A percentile compares a stretch with the other conserved stretches of the same genome.
Evolutionary conservation across 2,329 filamentous ascomycete species (phyloP).

Genomic region (Scedosporium dehoogii): DNA sequence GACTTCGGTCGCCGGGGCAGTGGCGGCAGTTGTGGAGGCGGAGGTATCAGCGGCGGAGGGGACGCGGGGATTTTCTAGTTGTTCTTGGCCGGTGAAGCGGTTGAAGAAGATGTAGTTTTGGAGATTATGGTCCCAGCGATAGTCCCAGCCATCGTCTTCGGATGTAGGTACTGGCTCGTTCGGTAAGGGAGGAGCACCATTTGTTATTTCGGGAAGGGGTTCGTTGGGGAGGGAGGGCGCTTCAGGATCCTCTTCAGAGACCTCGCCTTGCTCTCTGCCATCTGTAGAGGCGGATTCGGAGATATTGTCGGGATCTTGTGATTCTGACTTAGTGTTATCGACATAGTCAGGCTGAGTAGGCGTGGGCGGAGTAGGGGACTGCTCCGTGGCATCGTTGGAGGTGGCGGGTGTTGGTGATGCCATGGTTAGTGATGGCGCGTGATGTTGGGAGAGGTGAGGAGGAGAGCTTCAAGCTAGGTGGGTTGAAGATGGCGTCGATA

Average conservation of each 20-base stretch:
- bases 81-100: constrained; percentile 61
- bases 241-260: neutral
- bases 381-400: neutral
- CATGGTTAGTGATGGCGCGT: neutral
- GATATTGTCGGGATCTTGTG: neutral
- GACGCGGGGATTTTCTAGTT: constrained; percentile 82
- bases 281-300: neutral
- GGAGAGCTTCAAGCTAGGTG: neutral
- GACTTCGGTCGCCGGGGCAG: constrained; percentile 15
- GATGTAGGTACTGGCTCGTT: constrained; percentile 16
- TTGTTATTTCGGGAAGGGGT: constrained; percentile 2
- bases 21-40: constrained; percentile 16
- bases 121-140: constrained; percentile 60
- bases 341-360: neutral
- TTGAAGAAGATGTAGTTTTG: constrained; percentile 80
- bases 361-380: neutral
- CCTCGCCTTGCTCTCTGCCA: constrained; percentile 4
- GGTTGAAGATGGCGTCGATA: neutral
- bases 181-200: constrained; percentile 28
- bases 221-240: constrained; percentile 6
- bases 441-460: neutral
- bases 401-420: neutral
- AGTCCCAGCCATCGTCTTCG: constrained; percentile 70
- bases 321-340: neutral
- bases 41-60: constrained; percentile 31